Percentiles rank a stretch among this genome's conserved stretches.
phyloP scores from a whole-genome alignment of 2,329 filamentous ascomycete genomes.

The Fusarium sp. region DNA sequence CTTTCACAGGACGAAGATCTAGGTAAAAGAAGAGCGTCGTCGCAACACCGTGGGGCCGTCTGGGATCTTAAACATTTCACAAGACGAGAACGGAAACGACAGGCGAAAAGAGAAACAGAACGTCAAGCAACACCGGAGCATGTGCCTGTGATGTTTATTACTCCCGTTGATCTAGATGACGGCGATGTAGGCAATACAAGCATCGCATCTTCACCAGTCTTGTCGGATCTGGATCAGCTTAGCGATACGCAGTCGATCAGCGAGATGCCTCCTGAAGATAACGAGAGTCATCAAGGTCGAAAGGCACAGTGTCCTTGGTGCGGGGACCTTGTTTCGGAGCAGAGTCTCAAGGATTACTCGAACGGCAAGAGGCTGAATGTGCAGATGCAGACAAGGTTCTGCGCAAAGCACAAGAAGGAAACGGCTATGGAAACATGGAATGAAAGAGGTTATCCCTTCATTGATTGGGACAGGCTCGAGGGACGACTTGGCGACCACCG shows the following conservation, averaged over 20 bases:
- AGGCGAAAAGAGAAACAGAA: background rate
- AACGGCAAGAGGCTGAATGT: conserved; percentile 61
- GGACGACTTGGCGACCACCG: conserved; percentile 66
- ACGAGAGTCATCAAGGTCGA: conserved; percentile 3
- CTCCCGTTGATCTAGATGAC: conserved; percentile 20
- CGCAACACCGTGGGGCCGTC: conserved; percentile 12
- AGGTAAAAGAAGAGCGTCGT: conserved; percentile 2
- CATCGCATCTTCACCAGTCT: conserved; percentile 12
- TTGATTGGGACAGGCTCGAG: conserved; percentile 73
- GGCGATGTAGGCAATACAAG: background rate
- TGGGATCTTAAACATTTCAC: background rate
- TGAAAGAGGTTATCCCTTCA: conserved; percentile 70
- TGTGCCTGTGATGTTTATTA: conserved; percentile 17
- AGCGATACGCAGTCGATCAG: conserved; percentile 11
- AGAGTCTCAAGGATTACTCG: conserved; percentile 63
- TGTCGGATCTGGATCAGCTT: conserved; percentile 32
- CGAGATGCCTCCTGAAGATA: conserved; percentile 10
- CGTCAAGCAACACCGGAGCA: conserved; percentile 1
- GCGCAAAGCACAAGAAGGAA: conserved; percentile 66
- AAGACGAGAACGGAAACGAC: background rate
- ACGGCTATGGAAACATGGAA: conserved; percentile 60
- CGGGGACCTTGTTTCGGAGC: conserved; percentile 63
- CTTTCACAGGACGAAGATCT: conserved; percentile 16
- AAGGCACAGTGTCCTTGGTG: conserved; percentile 72
- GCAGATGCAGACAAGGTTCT: conserved; percentile 69